Conservation (phyloP, 257 asterid genomes). For the Salvia hispanica region DNA sequence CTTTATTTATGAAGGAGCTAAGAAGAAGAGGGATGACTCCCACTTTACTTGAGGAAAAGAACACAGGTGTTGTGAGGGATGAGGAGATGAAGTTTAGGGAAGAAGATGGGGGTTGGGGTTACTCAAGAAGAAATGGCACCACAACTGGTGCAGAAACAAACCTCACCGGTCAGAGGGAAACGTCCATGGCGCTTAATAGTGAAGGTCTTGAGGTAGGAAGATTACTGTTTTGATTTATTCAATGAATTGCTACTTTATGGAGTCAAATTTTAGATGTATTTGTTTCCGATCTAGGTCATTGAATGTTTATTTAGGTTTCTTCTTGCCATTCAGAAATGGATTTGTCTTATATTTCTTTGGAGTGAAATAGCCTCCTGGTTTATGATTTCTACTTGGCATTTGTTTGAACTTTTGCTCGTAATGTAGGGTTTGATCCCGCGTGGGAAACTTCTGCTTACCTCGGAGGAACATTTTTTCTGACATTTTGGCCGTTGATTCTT, state of each 20-base stretch:
- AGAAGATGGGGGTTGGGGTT: slow-evolving; percentile 85
- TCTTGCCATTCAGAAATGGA: too few relatives aligned
- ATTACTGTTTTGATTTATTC: slow-evolving; percentile 6
- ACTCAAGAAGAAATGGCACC: slow-evolving; percentile 58
- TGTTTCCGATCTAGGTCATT: background rate
- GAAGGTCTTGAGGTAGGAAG: slow-evolving; percentile 94
- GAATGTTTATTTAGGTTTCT: too few relatives aligned
- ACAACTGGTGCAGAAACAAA: slow-evolving; percentile 55
- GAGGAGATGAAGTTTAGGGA: slow-evolving; percentile 62
- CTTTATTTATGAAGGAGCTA: slow-evolving; percentile 87
- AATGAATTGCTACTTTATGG: background rate
- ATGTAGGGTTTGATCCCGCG: slow-evolving; percentile 92
- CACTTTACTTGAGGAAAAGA: slow-evolving; percentile 80
- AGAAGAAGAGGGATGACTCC: slow-evolving; percentile 88
- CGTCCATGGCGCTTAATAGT: slow-evolving; percentile 87
- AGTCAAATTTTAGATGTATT: background rate
- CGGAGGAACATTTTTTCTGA: slow-evolving; percentile 90
- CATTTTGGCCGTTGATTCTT: slow-evolving; percentile 84
- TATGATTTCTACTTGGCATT: background rate
- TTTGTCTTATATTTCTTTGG: background rate
- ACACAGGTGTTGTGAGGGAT: slow-evolving; percentile 47
- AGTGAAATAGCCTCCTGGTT: slow-evolving; percentile 8
- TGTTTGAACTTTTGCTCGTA: background rate
- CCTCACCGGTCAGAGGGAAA: slow-evolving; percentile 68
- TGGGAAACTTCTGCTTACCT: slow-evolving; percentile 77